These are phyloP conservation scores for Scutellaria barbata DNA, from an alignment of 257 asterid genomes.

Conservation along the genomic window DNA sequence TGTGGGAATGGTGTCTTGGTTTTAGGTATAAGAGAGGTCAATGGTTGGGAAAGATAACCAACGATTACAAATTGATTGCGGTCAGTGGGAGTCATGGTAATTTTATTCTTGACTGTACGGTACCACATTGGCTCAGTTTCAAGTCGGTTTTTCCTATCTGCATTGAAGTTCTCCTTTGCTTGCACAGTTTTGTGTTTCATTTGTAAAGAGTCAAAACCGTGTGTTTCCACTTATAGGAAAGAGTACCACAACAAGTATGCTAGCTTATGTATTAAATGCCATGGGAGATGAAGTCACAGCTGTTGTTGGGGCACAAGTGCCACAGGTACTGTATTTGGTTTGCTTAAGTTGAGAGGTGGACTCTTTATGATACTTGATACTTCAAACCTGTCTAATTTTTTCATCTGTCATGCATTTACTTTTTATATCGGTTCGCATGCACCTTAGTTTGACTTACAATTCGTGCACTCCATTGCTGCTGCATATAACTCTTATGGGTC, in stretches of 20 bases:
- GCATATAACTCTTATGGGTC: neutral
- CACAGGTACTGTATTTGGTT: conserved; percentile 41
- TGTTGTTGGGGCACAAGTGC: conserved; percentile 50
- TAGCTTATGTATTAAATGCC: conserved; percentile 44
- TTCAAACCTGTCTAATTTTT: neutral
- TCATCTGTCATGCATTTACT: neutral
- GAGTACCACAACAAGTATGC: conserved; percentile 51
- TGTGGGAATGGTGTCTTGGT: conserved; percentile 3
- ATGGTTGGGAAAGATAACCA: conserved; percentile 50
- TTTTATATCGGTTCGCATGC: neutral
- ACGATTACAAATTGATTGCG: conserved; percentile 45
- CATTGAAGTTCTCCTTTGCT: neutral
- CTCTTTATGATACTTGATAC: neutral
- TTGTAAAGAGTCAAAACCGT: neutral
- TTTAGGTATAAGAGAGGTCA: conserved; percentile 45
- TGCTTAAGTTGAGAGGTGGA: neutral
- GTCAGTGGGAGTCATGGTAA: conserved; percentile 53
- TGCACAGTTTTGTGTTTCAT: neutral
- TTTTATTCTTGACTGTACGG: neutral
- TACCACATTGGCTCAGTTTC: conserved; percentile 5
- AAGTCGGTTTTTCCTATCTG: neutral
- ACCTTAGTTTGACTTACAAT: neutral
- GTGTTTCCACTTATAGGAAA: conserved; percentile 38
- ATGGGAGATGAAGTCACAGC: conserved; percentile 53
- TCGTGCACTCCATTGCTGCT: no score